Conservation (phyloP, 2,329 filamentous ascomycete genomes). For the Lecanoromycetidae sp. region DNA sequence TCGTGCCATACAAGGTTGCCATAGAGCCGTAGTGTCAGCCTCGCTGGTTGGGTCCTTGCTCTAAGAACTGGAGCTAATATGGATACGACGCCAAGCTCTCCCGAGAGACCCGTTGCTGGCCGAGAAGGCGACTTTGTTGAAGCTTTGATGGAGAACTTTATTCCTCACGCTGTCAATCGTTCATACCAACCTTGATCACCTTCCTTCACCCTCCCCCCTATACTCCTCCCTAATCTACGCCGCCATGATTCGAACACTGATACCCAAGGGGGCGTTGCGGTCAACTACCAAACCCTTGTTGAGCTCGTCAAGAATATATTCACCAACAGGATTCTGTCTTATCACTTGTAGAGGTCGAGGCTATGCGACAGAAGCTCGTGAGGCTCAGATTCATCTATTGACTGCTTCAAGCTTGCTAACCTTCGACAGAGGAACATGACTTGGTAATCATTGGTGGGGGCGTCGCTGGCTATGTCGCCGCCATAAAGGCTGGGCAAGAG, state of each 20-base stretch:
- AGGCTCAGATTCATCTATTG: background rate
- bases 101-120: no score
- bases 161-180: background rate
- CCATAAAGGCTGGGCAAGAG: constrained; percentile 97
- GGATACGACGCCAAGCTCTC: no score
- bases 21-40: no score
- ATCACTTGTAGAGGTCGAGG: constrained; percentile 40
- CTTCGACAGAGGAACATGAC: constrained; percentile 73
- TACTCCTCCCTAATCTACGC: constrained; percentile 20
- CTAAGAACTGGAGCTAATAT: no score
- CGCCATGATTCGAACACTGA: constrained; percentile 41
- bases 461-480: constrained; percentile 95
- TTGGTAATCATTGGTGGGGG: constrained; percentile 95
- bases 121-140: no score
- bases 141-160: no score
- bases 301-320: constrained; percentile 27
- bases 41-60: no score
- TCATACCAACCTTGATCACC: background rate
- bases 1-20: no score
- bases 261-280: constrained; percentile 39
- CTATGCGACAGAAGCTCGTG: constrained; percentile 19
- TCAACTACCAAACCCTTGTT: constrained; percentile 30
- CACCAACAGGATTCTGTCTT: constrained; percentile 33
- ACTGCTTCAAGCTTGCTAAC: constrained; percentile 2
- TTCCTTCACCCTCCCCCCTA: constrained; percentile 23